Percentiles rank a stretch among this genome's conserved stretches.
Evolutionary conservation across 2,329 filamentous ascomycete genomes (phyloP).

Genomic region (Pseudogymnoascus sp.): DNA sequence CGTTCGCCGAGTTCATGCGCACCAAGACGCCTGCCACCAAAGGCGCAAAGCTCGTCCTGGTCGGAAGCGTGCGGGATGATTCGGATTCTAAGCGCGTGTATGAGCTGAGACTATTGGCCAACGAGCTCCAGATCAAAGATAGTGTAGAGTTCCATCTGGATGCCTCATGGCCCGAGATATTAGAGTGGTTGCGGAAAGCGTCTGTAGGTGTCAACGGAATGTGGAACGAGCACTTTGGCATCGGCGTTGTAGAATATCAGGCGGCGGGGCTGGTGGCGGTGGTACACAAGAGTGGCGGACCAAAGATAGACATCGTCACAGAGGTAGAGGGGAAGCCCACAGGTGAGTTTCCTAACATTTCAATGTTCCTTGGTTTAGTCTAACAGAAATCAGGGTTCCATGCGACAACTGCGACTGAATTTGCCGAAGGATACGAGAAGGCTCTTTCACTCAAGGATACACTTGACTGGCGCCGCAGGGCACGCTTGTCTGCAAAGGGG

Average conservation of each 20-base stretch:
- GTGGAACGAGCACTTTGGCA: constrained; percentile 99
- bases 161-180: constrained; percentile 78
- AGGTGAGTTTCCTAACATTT: constrained; percentile 41
- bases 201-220: constrained; percentile 92
- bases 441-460: constrained; percentile 61
- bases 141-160: constrained; percentile 82
- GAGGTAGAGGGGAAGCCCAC: constrained; percentile 70
- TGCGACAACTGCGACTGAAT: constrained; percentile 69
- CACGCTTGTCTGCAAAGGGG: constrained; percentile 67
- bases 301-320: constrained; percentile 87
- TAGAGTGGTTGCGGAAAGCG: constrained; percentile 67
- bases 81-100: constrained; percentile 78
- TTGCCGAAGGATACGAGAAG: constrained; percentile 70
- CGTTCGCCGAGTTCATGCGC: constrained; percentile 71
- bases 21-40: constrained; percentile 43
- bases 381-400: constrained; percentile 59
- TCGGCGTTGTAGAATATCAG: constrained; percentile 96
- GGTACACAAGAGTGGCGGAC: constrained; percentile 87
- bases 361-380: background rate
- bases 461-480: constrained; percentile 65
- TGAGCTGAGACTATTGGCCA: constrained; percentile 74
- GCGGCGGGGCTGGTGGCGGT: constrained; percentile 88
- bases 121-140: constrained; percentile 78
- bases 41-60: constrained; percentile 65
- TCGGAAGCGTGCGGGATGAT: constrained; percentile 87